These are phyloP conservation scores for Rhizopus arrhizus DNA, from an alignment of 371 early-diverging fungal genomes.

Conservation along the genomic window DNA sequence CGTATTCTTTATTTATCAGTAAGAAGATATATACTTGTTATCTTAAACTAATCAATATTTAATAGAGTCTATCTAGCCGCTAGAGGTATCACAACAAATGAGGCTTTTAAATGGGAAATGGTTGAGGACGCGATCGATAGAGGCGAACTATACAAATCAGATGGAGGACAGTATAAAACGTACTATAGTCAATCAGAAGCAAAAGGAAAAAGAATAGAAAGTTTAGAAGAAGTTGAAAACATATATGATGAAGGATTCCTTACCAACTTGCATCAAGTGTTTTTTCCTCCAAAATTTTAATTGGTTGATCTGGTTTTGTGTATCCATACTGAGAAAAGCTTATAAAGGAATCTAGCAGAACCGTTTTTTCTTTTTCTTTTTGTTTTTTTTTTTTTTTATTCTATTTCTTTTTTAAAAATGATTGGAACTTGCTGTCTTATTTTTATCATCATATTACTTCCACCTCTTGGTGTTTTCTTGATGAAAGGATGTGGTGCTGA, in stretches of 20 bases:
- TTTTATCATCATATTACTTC: conserved; percentile 45
- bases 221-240: conserved; percentile 64
- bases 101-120: conserved; percentile 77
- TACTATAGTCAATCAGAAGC: conserved; percentile 9
- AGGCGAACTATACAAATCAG: conserved; percentile 51
- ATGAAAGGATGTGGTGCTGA: conserved; percentile 49
- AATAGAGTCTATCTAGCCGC: conserved; percentile 58
- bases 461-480: conserved; percentile 51
- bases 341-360: no score
- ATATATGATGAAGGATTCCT: conserved; percentile 65
- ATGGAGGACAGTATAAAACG: conserved; percentile 20
- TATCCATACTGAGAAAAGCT: conserved; percentile 1
- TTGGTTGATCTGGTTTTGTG: neutral
- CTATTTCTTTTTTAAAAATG: conserved; percentile 23
- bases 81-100: conserved; percentile 75
- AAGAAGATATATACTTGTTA: conserved; percentile 12
- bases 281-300: conserved; percentile 35
- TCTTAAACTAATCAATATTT: conserved; percentile 2
- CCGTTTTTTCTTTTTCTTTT: neutral
- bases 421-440: conserved; percentile 51
- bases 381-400: neutral
- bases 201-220: conserved; percentile 29
- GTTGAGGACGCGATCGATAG: conserved; percentile 67
- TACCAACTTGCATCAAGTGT: conserved; percentile 49
- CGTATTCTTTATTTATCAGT: conserved; percentile 67